Evolutionary conservation across 148 eudicot genomes (phyloP).

Genomic region (Vaccinium vitisidaea): DNA sequence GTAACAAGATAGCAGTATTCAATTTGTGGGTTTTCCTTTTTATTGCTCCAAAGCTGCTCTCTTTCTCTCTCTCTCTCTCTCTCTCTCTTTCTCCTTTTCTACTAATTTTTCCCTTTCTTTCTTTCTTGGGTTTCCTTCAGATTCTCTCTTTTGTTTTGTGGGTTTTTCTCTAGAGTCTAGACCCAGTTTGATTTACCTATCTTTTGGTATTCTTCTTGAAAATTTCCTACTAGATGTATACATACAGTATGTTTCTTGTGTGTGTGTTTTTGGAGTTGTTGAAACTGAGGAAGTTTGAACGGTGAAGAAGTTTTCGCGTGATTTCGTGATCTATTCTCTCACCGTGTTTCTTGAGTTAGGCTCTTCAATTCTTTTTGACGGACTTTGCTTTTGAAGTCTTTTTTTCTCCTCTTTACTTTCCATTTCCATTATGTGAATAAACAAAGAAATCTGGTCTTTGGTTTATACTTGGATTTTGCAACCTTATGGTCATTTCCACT

Average conservation of each 20-base stretch:
- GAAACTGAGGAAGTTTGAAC: conserved; percentile 13
- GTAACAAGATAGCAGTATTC: background rate
- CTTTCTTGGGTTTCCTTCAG: conserved; percentile 6
- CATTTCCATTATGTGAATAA: background rate
- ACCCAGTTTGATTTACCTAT: background rate
- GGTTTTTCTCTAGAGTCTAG: background rate
- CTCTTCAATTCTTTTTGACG: conserved; percentile 14
- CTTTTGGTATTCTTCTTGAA: background rate
- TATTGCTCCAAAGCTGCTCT: background rate
- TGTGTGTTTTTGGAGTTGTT: background rate
- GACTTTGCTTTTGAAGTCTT: conserved; percentile 5
- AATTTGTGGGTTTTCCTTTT: conserved; percentile 1
- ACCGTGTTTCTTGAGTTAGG: conserved; percentile 16
- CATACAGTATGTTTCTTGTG: background rate
- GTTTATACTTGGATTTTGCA: conserved; percentile 20
- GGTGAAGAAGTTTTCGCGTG: conserved; percentile 20
- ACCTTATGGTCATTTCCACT: conserved; percentile 19
- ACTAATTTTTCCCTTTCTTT: background rate
- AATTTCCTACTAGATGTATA: background rate
- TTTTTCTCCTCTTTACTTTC: background rate
- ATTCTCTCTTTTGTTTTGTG: background rate
- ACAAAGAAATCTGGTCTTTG: conserved; percentile 32
- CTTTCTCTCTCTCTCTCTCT: background rate
- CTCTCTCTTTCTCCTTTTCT: background rate
- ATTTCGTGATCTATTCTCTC: conserved; percentile 29